These are phyloP conservation scores for Takashimella koratensis DNA, from an alignment of 1,284 basidiomycete species.

Conservation along the genomic window DNA sequence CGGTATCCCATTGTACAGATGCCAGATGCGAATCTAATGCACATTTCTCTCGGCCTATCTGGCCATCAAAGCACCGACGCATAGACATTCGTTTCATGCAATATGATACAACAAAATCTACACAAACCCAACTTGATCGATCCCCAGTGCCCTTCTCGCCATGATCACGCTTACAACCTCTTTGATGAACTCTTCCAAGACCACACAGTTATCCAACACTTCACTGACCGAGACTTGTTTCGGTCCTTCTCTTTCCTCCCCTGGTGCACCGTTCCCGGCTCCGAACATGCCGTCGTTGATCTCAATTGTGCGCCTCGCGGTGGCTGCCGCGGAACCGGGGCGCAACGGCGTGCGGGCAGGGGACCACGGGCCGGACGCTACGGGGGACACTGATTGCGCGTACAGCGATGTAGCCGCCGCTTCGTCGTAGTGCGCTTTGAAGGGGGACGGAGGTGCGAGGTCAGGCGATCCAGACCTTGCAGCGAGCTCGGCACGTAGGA, in stretches of 20 bases:
- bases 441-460: conserved; percentile 63
- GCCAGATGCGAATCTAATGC: too few species aligned
- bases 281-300: neutral
- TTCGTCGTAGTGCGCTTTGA: conserved; percentile 76
- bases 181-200: conserved; percentile 93
- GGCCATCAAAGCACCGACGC: neutral
- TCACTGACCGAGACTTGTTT: conserved; percentile 67
- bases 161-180: conserved; percentile 84
- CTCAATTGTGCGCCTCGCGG: neutral
- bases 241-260: neutral
- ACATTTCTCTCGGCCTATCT: too few species aligned
- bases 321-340: too few species aligned
- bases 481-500: neutral
- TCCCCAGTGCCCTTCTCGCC: conserved; percentile 76
- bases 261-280: neutral
- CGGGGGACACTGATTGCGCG: conserved; percentile 59
- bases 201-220: conserved; percentile 88
- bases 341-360: conserved; percentile 51
- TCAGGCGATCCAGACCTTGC: neutral
- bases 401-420: conserved; percentile 71
- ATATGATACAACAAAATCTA: conserved; percentile 3
- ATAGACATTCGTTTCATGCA: neutral
- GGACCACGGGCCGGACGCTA: conserved; percentile 61
- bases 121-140: conserved; percentile 58
- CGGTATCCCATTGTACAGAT: too few species aligned